phyloP scores from a whole-genome alignment of 495 filamentous ascomycete species.

The Viridothelium virens region DNA sequence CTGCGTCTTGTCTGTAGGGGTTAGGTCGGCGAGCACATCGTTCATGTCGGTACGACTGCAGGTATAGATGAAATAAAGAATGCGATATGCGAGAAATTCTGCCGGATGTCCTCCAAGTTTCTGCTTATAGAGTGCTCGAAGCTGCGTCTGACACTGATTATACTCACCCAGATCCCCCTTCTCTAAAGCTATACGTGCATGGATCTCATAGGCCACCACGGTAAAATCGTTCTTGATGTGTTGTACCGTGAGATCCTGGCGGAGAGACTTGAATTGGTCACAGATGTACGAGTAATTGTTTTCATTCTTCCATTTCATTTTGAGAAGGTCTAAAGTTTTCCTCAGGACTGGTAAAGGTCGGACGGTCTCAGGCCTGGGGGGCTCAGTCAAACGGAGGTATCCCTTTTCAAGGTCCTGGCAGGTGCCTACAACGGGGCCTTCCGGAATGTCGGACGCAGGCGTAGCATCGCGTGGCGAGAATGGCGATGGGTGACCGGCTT shows the following conservation, averaged over 20 bases:
- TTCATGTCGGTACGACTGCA: slow-evolving; percentile 98
- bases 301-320: slow-evolving; percentile 89
- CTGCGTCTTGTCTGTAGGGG: slow-evolving; percentile 83
- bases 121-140: slow-evolving; percentile 79
- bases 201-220: slow-evolving; percentile 91
- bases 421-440: slow-evolving; percentile 78
- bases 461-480: slow-evolving; percentile 38
- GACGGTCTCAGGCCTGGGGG: slow-evolving; percentile 77
- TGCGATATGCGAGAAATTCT: slow-evolving; percentile 99
- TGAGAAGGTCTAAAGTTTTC: slow-evolving; percentile 77
- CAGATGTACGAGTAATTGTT: slow-evolving; percentile 95
- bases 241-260: slow-evolving; percentile 96
- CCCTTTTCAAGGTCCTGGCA: slow-evolving; percentile 83
- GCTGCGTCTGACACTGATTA: slow-evolving; percentile 99
- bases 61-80: slow-evolving; percentile 98
- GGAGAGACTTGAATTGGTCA: slow-evolving; percentile 98
- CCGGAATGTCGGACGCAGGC: slow-evolving; percentile 50
- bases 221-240: slow-evolving; percentile 94
- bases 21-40: slow-evolving; percentile 96
- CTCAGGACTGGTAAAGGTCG: slow-evolving; percentile 75
- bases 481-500: slow-evolving; percentile 6
- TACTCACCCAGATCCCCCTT: slow-evolving; percentile 99
- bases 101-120: slow-evolving; percentile 80
- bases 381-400: slow-evolving; percentile 86
- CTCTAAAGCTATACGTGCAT: slow-evolving; percentile 95